These are phyloP conservation scores for Rhodotorula sphaerocarpa DNA, from an alignment of 768 basidiomycete species.

Conservation along the genomic window DNA sequence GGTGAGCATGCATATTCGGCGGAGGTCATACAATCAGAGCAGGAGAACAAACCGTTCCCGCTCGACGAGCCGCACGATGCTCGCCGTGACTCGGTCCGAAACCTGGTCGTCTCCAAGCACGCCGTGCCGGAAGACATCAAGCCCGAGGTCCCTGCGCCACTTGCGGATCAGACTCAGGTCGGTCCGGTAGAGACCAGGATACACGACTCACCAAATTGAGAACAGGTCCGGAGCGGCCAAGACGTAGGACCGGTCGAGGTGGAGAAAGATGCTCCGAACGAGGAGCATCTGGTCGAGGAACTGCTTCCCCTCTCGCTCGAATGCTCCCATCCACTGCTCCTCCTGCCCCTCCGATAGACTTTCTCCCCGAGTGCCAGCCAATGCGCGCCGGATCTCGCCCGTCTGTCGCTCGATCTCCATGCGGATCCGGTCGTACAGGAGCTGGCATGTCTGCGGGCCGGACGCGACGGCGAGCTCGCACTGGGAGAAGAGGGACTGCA, in stretches of 20 bases:
- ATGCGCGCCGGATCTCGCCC: conserved; percentile 45
- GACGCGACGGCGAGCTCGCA: conserved; percentile 40
- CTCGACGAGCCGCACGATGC: conserved; percentile 52
- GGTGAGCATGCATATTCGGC: too few relatives aligned
- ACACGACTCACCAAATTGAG: conserved; percentile 49
- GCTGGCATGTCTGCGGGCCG: conserved; percentile 49
- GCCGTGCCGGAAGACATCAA: conserved; percentile 49
- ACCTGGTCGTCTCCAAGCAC: conserved; percentile 53
- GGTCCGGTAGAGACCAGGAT: too few relatives aligned
- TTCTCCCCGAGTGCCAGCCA: conserved; percentile 40
- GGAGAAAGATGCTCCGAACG: conserved; percentile 58
- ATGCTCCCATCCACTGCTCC: conserved; percentile 54
- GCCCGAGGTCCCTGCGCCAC: conserved; percentile 51
- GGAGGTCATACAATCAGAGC: background rate
- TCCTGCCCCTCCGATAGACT: conserved; percentile 34
- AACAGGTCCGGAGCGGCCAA: conserved; percentile 44
- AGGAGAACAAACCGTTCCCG: conserved; percentile 51
- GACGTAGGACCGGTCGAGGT: conserved; percentile 63
- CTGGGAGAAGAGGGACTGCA: conserved; percentile 36
- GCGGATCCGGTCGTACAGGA: conserved; percentile 54
- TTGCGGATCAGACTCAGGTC: background rate
- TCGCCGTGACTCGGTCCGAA: conserved; percentile 47
- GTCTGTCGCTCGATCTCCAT: conserved; percentile 57
- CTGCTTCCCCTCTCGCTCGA: conserved; percentile 56
- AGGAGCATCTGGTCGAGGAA: conserved; percentile 57